These are phyloP conservation scores for Cyberlindnera maritima DNA, from an alignment of 805 yeast genomes.

Conservation along the genomic window DNA sequence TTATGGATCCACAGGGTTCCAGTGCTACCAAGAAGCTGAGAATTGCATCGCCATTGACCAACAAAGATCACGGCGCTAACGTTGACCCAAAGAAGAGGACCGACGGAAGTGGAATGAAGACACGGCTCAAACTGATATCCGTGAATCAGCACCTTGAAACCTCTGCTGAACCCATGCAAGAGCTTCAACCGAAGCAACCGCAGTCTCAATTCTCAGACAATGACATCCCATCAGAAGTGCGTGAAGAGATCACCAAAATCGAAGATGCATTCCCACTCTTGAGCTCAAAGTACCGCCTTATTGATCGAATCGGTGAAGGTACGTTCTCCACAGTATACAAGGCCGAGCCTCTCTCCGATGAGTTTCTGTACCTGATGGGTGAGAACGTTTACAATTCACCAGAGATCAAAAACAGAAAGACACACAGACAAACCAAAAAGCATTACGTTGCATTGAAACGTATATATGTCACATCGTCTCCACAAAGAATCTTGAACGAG, in stretches of 20 bases:
- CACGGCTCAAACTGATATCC: constrained; percentile 2
- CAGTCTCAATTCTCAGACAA: constrained; percentile 24
- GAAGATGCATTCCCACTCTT: constrained; percentile 54
- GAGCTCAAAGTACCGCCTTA: constrained; percentile 30
- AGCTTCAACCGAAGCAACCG: not conserved
- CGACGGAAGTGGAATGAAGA: constrained; percentile 4
- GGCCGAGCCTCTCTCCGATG: constrained; percentile 49
- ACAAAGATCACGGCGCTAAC: constrained; percentile 3
- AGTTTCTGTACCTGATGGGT: constrained; percentile 34
- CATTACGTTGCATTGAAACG: constrained; percentile 81
- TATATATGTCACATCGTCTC: constrained; percentile 93
- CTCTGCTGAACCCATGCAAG: not conserved
- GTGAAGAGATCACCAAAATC: constrained; percentile 56
- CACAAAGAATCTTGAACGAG: constrained; percentile 87
- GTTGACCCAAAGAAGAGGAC: not conserved
- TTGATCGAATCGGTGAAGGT: constrained; percentile 69
- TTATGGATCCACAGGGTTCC: constrained; percentile 16
- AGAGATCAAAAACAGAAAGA: constrained; percentile 23
- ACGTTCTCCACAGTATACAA: constrained; percentile 87
- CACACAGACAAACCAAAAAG: constrained; percentile 23
- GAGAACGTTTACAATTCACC: constrained; percentile 32
- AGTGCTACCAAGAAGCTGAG: constrained; percentile 11
- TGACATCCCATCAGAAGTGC: constrained; percentile 49
- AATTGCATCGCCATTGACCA: constrained; percentile 21
- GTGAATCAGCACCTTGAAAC: not conserved